These are phyloP conservation scores for Fusarium sp. DNA, from an alignment of 2,329 filamentous ascomycete genomes.

Conservation along the genomic window DNA sequence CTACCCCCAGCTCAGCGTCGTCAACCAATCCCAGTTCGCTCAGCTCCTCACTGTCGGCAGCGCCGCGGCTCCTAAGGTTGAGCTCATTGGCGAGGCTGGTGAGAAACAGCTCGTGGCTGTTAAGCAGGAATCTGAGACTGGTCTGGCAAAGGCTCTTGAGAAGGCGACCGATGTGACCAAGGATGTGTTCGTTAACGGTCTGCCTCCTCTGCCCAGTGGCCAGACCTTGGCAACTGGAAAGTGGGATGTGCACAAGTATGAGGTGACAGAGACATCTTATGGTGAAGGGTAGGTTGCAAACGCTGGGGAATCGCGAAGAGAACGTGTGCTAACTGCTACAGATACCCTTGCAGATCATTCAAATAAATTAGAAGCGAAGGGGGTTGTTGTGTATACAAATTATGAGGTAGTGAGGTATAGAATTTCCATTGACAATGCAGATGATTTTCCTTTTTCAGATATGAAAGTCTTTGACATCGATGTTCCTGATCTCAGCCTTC, in stretches of 20 bases:
- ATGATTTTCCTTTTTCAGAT: conserved; percentile 40
- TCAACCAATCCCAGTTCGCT: conserved; percentile 87
- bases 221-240: conserved; percentile 64
- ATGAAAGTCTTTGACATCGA: not conserved
- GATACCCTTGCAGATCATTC: conserved; percentile 75
- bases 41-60: conserved; percentile 88
- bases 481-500: not conserved
- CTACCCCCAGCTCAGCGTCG: conserved; percentile 83
- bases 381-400: conserved; percentile 48
- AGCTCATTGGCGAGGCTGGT: conserved; percentile 75
- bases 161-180: conserved; percentile 64
- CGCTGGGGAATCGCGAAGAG: too few relatives aligned
- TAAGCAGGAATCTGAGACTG: conserved; percentile 78
- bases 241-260: conserved; percentile 77
- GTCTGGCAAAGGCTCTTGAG: conserved; percentile 80
- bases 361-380: conserved; percentile 53
- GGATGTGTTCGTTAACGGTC: conserved; percentile 78
- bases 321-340: conserved; percentile 49
- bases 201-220: conserved; percentile 90
- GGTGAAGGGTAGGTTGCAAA: conserved; percentile 70
- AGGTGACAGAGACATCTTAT: conserved; percentile 76
- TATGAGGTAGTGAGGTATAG: conserved; percentile 45
- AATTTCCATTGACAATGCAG: conserved; percentile 48
- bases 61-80: conserved; percentile 81
- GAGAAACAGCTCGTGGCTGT: conserved; percentile 77